A percentile compares a stretch with the other conserved stretches of the same genome.
Conservation (phyloP, 108 stramenopile genomes). For the Tribonema minus region DNA sequence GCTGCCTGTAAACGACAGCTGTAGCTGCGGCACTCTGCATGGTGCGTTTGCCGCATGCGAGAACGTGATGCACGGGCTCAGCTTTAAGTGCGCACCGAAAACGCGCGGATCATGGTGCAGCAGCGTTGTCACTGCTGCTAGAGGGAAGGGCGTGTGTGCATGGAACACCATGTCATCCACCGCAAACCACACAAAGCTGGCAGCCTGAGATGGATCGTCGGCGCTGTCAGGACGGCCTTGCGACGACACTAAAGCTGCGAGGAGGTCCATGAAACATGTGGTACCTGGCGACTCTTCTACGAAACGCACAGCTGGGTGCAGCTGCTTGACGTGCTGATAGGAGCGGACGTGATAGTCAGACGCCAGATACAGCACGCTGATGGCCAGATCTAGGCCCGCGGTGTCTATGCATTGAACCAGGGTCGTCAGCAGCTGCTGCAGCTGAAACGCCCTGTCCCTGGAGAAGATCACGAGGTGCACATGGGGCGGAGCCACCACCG, state of each 20-base stretch:
- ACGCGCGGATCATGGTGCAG: conserved; percentile 1
- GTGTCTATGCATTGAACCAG: neutral
- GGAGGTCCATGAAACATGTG: no score
- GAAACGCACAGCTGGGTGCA: conserved; percentile 5
- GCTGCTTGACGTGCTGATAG: conserved; percentile 1
- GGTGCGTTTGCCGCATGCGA: conserved; percentile 25
- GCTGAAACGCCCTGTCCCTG: conserved; percentile 38
- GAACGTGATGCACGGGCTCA: conserved; percentile 29
- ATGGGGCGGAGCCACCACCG: no score
- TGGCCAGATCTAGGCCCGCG: neutral
- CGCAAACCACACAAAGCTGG: conserved; percentile 32
- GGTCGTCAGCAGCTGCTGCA: conserved; percentile 33
- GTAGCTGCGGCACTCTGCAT: conserved; percentile 22
- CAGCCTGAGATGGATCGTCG: no score
- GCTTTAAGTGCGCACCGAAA: conserved; percentile 30
- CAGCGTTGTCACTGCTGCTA: neutral
- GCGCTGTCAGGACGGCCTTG: no score
- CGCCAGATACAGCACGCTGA: conserved; percentile 24
- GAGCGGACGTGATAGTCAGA: neutral
- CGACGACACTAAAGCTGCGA: no score
- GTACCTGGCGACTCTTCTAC: conserved; percentile 8
- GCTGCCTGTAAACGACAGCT: neutral
- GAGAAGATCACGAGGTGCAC: conserved; percentile 38
- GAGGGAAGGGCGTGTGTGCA: neutral
- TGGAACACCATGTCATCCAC: conserved; percentile 50